Evolutionary conservation across 2,329 filamentous ascomycete species (phyloP), one percentile per base, ranked within the genome.

Genomic region (Monosporascus sp.): DNA sequence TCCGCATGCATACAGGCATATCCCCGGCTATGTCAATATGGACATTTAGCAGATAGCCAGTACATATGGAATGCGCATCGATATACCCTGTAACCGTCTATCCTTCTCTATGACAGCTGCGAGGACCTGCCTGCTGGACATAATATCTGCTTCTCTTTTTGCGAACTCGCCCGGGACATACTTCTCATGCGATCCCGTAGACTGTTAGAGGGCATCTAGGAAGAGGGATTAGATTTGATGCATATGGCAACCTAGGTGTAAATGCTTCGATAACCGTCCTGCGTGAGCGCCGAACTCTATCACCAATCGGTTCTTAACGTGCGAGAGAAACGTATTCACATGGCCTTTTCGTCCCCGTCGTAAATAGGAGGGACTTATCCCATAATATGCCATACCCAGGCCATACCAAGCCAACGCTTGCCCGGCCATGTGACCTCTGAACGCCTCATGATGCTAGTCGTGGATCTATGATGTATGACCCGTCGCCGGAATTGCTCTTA

Each of bases 401-500:
- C 31, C 11, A 34, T 14, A 43, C 17, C 19, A 43, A 40, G 31
- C 31, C 11, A 43, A 43, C 9, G 40, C 40, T 24, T 20, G 22
- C 17, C 40, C 17, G 3, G 19, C 20, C 9, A 43, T 43, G 38
- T 40, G 40, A 20, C 14, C 40, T 43, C 3, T 24, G 43, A 46
- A 46, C 24, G 43, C 43, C 43, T 46, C 14, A 46, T 31, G 14
- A 31, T 46, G 43, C 43, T 46, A 26, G 7, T n/a, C 17, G 17
- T 41, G 38, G 31, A 34, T 34, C 31, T 14, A 14, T 14, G 31
- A 34, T 2, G 5, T 34, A 34, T 34, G 31, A 2, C 31, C 11
- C 31, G 31, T 34, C 5, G 11, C 31, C 31, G 31, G 31, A 46
- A 19, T 44, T 44, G 49, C 17, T 51, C 50, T 62, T 51, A 68